phyloP scores from a whole-genome alignment of 2,329 filamentous ascomycete genomes.

The Meredithiella fracta region DNA sequence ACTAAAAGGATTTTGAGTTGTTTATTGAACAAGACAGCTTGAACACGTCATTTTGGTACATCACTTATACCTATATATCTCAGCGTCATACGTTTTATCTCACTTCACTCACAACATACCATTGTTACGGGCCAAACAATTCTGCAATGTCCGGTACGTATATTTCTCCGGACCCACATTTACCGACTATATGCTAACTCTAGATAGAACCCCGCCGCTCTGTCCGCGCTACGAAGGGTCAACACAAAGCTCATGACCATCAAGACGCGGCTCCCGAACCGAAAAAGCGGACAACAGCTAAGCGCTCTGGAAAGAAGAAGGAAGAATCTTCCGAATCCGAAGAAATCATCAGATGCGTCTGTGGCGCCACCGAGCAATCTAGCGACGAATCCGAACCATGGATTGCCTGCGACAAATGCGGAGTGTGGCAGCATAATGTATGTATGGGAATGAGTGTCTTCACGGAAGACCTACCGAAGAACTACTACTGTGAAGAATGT shows the following conservation, averaged over 20 bases:
- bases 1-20: too few relatives aligned
- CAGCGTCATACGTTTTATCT: too few relatives aligned
- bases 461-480: conserved; percentile 58
- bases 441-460: conserved; percentile 77
- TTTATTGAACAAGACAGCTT: too few relatives aligned
- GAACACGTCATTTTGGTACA: too few relatives aligned
- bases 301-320: conserved; percentile 40
- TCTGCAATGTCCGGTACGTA: not conserved
- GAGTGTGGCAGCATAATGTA: conserved; percentile 92
- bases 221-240: conserved; percentile 88
- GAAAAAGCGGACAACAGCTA: conserved; percentile 34
- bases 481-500: conserved; percentile 90
- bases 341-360: conserved; percentile 83
- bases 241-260: conserved; percentile 78
- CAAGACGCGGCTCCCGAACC: conserved; percentile 42
- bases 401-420: conserved; percentile 89
- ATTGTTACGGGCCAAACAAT: too few relatives aligned
- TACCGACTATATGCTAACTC: conserved; percentile 17
- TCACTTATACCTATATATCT: too few relatives aligned
- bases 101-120: too few relatives aligned
- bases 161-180: not conserved
- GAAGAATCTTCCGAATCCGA: conserved; percentile 27
- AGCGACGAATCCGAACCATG: conserved; percentile 78
- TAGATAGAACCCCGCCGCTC: conserved; percentile 75
- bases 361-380: conserved; percentile 70